Evolutionary conservation across 1,139 yeast genomes (phyloP).

Genomic region (Hansenula anomala): DNA sequence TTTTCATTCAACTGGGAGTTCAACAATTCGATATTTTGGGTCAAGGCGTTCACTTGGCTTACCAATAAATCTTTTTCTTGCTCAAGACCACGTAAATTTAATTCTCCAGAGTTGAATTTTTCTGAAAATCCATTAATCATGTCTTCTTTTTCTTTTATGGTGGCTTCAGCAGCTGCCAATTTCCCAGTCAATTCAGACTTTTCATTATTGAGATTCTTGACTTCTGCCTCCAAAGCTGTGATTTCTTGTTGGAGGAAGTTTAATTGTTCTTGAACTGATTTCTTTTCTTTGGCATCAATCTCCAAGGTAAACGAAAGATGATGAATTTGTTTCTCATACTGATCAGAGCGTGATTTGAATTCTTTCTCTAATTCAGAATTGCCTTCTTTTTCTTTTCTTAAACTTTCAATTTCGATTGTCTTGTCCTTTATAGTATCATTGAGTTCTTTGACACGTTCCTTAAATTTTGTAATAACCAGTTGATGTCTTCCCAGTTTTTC

Average conservation of each 20-base stretch:
- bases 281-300: neutral
- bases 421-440: constrained; percentile 25
- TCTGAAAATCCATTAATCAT: too few relatives aligned
- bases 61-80: neutral
- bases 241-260: neutral
- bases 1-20: neutral
- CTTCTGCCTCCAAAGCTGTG: neutral
- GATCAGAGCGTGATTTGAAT: constrained; percentile 3
- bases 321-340: constrained; percentile 3
- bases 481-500: constrained; percentile 16
- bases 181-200: too few relatives aligned
- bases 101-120: neutral
- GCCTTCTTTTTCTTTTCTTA: constrained; percentile 22
- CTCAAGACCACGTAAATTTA: neutral
- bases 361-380: neutral
- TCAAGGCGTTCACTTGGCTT: neutral
- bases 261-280: neutral
- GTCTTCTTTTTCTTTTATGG: neutral
- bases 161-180: neutral
- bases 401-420: constrained; percentile 36
- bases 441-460: constrained; percentile 16
- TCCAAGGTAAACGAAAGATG: neutral
- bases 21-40: neutral
- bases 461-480: constrained; percentile 21
- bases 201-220: too few relatives aligned